phyloP scores from a whole-genome alignment of 345 rosid species.

The Eucalyptus melliodora region DNA sequence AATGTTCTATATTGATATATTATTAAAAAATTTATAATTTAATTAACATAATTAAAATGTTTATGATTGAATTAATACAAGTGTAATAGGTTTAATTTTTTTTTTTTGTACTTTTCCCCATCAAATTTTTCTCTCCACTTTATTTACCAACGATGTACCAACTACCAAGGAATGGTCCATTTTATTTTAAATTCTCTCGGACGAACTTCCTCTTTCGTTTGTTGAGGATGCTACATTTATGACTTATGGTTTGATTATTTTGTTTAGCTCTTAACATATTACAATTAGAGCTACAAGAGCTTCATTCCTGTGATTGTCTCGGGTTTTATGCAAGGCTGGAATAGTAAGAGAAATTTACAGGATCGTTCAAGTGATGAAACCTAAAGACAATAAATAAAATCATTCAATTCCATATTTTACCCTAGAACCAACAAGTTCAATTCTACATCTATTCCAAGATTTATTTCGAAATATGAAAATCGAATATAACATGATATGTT shows the following conservation, averaged over 20 bases:
- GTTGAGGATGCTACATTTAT: not conserved
- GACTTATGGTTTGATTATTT: not conserved
- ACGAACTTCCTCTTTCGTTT: not conserved
- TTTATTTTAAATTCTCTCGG: not conserved
- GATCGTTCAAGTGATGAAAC: not conserved
- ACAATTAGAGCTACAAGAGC: not conserved
- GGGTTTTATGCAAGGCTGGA: not conserved
- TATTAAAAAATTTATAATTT: no score
- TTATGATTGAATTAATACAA: no score
- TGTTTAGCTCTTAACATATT: not conserved
- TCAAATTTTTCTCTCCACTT: not conserved
- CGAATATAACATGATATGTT: not conserved
- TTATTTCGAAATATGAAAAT: not conserved
- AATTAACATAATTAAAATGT: no score
- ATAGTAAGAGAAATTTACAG: not conserved
- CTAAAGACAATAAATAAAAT: not conserved
- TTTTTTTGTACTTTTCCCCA: not conserved
- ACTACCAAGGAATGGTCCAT: not conserved
- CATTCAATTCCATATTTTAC: not conserved
- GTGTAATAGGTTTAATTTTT: no score
- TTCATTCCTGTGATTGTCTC: not conserved
- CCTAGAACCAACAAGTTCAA: rapidly evolving
- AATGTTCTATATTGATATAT: rapidly evolving
- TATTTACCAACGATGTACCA: not conserved
- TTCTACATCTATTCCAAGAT: not conserved